Base-by-base conservation (phyloP, 2,329 filamentous ascomycete genomes). In the Chrysoporthe austroafricana region DNA sequence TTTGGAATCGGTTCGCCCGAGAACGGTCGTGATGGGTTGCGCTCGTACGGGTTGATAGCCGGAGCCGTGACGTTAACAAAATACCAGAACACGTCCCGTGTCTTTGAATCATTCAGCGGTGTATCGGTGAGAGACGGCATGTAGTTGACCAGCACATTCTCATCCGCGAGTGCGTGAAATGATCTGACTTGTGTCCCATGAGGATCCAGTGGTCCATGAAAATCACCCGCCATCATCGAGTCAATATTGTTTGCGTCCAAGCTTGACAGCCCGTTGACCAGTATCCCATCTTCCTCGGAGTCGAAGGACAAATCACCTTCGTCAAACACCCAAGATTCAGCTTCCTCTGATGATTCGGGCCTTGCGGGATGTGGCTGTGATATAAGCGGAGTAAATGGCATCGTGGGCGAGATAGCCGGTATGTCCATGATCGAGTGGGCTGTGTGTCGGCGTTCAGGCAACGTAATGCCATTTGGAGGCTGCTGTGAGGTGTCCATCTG, bases 61-160 rank as follows among this genome's bases (percentile, higher is more conserved):
- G 94, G 92, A 0, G 91, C 94, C 2, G 94, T 97, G 7, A 96
- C 91, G 72, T 93, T 91, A 59, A 98, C 89, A 77, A 97, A 98
- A 78, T 98, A 94, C 77, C 91, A 91, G 77, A 98, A 98, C 7
- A 97, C 89, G 42, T 90, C 86, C 16, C 93, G 90, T 13, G 93
- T 95, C 71, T 91, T 90, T 2, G 88, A 86, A 71, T 97, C 93
- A 72, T 90, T 92, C 39, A 97, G 81, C 43, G 96, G 94, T 50
- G 90, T 90, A 43, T 87, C 87, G 32, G 84, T 80, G 4, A 88
- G 85, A 0, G 88, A 87, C 5, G 91, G 90, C 52, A 85, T 83
- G 73, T 94, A 94, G 2, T 86, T 88, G 16, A 88, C 84, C 58
- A 94, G 81, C 43, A 84, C 81, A 65, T 84, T 79, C 46, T 82